These are phyloP conservation scores for Fomitopsis betulina DNA, from an alignment of 1,284 basidiomycete species.

Conservation along the genomic window DNA sequence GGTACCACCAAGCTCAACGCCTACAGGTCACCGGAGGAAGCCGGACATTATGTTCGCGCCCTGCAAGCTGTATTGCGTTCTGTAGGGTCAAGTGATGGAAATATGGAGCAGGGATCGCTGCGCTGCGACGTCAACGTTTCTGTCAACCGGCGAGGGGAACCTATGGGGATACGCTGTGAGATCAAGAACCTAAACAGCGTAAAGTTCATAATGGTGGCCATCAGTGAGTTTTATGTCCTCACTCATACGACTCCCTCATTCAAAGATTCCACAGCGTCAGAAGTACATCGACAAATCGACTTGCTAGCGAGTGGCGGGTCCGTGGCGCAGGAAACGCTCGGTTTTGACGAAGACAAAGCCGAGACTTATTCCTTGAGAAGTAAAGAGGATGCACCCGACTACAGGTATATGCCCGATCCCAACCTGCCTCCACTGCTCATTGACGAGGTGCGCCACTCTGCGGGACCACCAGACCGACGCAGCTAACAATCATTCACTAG, in stretches of 20 bases:
- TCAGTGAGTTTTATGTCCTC: slow-evolving; percentile 50
- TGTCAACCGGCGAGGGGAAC: slow-evolving; percentile 61
- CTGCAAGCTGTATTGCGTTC: slow-evolving; percentile 81
- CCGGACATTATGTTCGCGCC: slow-evolving; percentile 82
- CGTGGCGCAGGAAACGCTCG: slow-evolving; percentile 85
- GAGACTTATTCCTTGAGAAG: slow-evolving; percentile 81
- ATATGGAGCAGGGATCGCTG: slow-evolving; percentile 87
- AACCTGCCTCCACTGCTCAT: slow-evolving; percentile 82
- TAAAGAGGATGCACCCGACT: slow-evolving; percentile 95
- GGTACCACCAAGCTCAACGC: background rate
- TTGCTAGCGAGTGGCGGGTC: slow-evolving; percentile 44
- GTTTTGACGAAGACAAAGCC: slow-evolving; percentile 81
- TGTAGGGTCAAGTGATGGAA: slow-evolving; percentile 88
- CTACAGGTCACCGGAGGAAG: slow-evolving; percentile 83
- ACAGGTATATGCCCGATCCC: slow-evolving; percentile 97
- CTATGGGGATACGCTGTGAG: slow-evolving; percentile 87
- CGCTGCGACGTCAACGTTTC: slow-evolving; percentile 97
- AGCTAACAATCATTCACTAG: slow-evolving; percentile 31
- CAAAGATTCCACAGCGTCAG: slow-evolving; percentile 41
- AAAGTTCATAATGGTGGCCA: slow-evolving; percentile 82
- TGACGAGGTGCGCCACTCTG: slow-evolving; percentile 40
- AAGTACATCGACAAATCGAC: slow-evolving; percentile 68
- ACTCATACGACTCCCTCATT: background rate
- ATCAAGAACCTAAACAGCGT: slow-evolving; percentile 97
- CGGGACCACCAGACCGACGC: background rate